Percentiles rank a stretch among this genome's conserved stretches.
These are phyloP conservation scores for Mollisia scopiformis DNA, from an alignment of 2,329 filamentous ascomycete genomes.

Conservation along the genomic window DNA sequence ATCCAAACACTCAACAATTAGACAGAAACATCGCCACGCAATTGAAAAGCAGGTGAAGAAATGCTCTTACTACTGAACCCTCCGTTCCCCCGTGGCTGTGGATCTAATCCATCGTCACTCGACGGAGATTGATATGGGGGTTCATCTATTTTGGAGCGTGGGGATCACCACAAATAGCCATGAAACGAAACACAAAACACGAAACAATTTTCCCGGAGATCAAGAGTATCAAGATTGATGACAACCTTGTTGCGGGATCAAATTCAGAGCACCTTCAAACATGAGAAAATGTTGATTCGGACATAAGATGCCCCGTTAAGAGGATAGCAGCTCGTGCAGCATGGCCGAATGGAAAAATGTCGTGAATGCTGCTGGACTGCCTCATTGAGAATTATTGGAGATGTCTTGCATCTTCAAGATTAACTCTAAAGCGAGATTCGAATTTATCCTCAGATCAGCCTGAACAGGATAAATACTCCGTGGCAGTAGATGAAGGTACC, in stretches of 20 bases:
- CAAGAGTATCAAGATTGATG: neutral
- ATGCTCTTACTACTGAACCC: too few species aligned
- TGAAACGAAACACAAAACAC: neutral
- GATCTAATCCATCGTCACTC: too few species aligned
- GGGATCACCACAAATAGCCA: neutral
- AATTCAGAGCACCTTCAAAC: neutral
- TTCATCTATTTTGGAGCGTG: neutral
- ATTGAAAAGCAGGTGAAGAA: too few species aligned
- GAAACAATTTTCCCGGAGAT: neutral
- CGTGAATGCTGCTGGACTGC: neutral
- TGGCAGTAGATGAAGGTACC: neutral
- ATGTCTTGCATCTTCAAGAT: slow-evolving; percentile 7
- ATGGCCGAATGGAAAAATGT: neutral
- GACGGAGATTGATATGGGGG: neutral
- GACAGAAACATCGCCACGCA: too few species aligned
- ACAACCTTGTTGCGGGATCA: neutral
- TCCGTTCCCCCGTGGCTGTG: too few species aligned
- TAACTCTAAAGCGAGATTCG: neutral
- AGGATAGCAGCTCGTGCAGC: neutral
- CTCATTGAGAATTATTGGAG: slow-evolving; percentile 17
- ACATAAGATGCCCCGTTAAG: neutral
- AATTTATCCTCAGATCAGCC: slow-evolving; percentile 6
- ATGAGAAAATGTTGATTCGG: neutral
- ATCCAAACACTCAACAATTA: too few species aligned
- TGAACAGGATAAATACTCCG: slow-evolving; percentile 19